Conservation (phyloP, 345 rosid species). For the Eucalyptus cloeziana region DNA sequence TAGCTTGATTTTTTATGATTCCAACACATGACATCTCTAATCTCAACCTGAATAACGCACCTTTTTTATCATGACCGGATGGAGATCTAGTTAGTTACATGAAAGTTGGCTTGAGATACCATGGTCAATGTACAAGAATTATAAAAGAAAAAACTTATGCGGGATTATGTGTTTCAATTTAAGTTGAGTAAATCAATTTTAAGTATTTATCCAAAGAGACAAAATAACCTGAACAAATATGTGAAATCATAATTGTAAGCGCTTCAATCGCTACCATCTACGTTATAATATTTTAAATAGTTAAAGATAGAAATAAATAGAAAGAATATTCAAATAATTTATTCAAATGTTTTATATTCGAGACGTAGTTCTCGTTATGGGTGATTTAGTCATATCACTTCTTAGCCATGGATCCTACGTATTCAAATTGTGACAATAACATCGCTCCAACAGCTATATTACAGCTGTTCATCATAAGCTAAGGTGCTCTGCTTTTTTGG, state of each 20-base stretch:
- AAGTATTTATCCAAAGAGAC: not conserved
- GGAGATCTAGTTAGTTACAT: not conserved
- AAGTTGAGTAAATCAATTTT: not conserved
- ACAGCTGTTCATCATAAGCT: not conserved
- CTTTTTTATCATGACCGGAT: not conserved
- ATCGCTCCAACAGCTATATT: not conserved
- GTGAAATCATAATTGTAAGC: not conserved
- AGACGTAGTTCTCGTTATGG: not conserved
- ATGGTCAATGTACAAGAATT: not conserved
- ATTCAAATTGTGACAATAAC: not conserved
- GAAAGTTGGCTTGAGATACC: not conserved
- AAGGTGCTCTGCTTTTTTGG: not conserved
- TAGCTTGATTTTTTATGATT: not conserved
- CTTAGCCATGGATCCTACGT: not conserved
- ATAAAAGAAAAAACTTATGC: not conserved
- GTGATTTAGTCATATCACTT: not conserved
- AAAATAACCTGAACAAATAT: rapidly evolving
- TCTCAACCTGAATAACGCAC: rapidly evolving
- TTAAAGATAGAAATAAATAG: too few relatives aligned
- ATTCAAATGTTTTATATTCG: not conserved
- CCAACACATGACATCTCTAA: not conserved
- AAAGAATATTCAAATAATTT: not conserved
- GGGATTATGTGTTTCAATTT: not conserved
- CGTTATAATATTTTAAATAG: too few relatives aligned
- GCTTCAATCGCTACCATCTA: rapidly evolving